phyloP scores from a whole-genome alignment of 169 alveolate species.

The Plasmodium coatneyi region DNA sequence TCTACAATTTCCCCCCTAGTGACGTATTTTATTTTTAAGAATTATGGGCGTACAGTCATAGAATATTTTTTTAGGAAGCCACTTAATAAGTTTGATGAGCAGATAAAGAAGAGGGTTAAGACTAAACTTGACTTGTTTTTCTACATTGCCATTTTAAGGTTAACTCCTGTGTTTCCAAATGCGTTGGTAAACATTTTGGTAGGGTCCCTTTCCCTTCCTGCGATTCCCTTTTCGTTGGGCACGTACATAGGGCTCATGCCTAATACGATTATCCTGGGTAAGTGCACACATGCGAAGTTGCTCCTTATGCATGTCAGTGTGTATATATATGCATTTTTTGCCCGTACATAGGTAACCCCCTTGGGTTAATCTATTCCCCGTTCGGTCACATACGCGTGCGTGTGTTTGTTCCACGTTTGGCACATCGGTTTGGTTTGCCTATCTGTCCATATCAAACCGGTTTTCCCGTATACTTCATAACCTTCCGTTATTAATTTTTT shows the following conservation, averaged over 20 bases:
- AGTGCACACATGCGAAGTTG: background rate
- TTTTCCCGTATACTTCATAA: background rate
- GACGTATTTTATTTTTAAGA: slow-evolving; percentile 28
- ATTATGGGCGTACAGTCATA: slow-evolving; percentile 44
- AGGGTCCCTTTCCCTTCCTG: slow-evolving; percentile 46
- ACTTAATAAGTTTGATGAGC: slow-evolving; percentile 35
- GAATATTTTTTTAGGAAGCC: slow-evolving; percentile 49
- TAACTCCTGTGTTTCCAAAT: slow-evolving; percentile 70
- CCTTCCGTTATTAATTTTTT: background rate
- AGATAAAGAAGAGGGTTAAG: slow-evolving; percentile 56
- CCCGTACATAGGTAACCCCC: background rate
- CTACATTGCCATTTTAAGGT: slow-evolving; percentile 63
- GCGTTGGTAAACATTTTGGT: slow-evolving; percentile 36
- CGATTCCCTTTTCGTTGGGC: slow-evolving; percentile 39
- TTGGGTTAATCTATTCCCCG: background rate
- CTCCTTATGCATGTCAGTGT: background rate
- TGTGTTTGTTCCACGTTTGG: background rate
- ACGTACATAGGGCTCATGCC: slow-evolving; percentile 57
- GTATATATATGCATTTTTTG: slow-evolving; percentile 2
- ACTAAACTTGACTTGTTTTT: slow-evolving; percentile 44
- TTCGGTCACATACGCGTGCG: background rate
- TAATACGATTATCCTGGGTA: slow-evolving; percentile 61
- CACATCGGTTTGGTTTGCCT: background rate
- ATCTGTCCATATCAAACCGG: background rate
- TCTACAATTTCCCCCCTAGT: slow-evolving; percentile 49